Base-by-base conservation (phyloP, 164 flowering plant species). In the Aristolochia fimbriata region DNA sequence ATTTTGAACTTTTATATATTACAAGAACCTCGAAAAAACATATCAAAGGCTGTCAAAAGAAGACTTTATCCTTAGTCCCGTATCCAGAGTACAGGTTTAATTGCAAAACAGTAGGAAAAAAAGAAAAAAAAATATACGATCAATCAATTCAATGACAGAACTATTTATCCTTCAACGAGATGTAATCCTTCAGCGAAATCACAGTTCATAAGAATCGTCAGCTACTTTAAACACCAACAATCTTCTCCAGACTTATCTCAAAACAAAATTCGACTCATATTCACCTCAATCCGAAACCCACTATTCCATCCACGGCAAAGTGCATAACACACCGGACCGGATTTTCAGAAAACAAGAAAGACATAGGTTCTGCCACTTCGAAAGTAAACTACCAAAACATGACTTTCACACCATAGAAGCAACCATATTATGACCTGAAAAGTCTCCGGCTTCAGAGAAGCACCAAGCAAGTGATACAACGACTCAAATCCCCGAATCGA, bases 401-500 rank as follows among this genome's bases (percentile, higher is more conserved):
- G 0, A 10, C 4, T 1, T 6, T 37, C 12, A 5, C 43, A 20
- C 52, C 19, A 4, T 0, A 17, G 45, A 30, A 10, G 20, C 16
- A 60, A 23, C 47, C 24, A 63, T 16, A 19, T 4, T 16, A 19
- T 4, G 22, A 83, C 98, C 93, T 86, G 82, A 51, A 75, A 88
- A 62, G 79, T n/a, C 1, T 80, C 76, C 27, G 95, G 91, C 16
- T 70, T 51, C 73, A 92, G 96, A 50, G 87, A 80, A 15, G 80
- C 66, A 21, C 71, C 65, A 17, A 88, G 83, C 65, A 92, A 86
- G 15, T 63, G 76, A 63, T 84, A 77, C 60, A 92, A 85, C 1
- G 98, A 92, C 12, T 86, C 84, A 64, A 77, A 81, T 17, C 96
- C 98, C 70, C 78, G 84, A 62, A 89, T 69, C 17, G 98, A 83